Evolutionary conservation across 2,329 filamentous ascomycete species (phyloP).

Genomic region (Chaetomium globosum): DNA sequence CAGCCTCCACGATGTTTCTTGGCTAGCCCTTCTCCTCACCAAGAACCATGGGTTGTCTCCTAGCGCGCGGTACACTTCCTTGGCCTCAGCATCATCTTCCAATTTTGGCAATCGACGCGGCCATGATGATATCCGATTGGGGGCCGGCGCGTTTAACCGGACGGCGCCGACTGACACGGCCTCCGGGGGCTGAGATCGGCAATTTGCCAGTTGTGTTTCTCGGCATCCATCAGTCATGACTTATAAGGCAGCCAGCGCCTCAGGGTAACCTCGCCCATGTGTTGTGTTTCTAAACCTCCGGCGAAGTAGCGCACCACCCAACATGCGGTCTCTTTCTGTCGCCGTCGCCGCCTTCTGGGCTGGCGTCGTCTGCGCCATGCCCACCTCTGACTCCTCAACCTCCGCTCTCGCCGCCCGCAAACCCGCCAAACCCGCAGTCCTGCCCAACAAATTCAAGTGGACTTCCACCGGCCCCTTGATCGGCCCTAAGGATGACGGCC

Average conservation of each 20-base stretch:
- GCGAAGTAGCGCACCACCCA: neutral
- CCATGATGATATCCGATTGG: constrained; percentile 2
- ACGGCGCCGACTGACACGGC: neutral
- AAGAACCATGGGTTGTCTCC: neutral
- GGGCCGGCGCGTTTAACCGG: neutral
- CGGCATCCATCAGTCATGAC: neutral
- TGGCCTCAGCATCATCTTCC: neutral
- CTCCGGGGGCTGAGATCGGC: neutral
- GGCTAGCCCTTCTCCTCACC: neutral
- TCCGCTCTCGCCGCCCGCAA: neutral
- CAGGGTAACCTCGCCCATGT: neutral
- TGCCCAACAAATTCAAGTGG: constrained; percentile 30
- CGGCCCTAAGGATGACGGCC: constrained; percentile 31
- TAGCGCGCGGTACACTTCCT: neutral
- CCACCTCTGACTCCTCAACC: constrained; percentile 2
- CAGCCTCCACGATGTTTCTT: neutral
- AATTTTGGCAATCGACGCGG: neutral
- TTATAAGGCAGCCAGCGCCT: neutral
- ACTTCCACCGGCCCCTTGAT: constrained; percentile 31
- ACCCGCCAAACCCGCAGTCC: neutral
- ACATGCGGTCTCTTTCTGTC: constrained; percentile 5
- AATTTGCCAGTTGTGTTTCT: neutral
- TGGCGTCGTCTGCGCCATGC: constrained; percentile 8
- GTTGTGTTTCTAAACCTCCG: neutral
- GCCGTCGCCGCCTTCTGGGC: constrained; percentile 15